Percentiles rank a stretch among this genome's conserved stretches.
Evolutionary conservation across 75 land plant species (phyloP).

Genomic region (Pinus albicaulis): DNA sequence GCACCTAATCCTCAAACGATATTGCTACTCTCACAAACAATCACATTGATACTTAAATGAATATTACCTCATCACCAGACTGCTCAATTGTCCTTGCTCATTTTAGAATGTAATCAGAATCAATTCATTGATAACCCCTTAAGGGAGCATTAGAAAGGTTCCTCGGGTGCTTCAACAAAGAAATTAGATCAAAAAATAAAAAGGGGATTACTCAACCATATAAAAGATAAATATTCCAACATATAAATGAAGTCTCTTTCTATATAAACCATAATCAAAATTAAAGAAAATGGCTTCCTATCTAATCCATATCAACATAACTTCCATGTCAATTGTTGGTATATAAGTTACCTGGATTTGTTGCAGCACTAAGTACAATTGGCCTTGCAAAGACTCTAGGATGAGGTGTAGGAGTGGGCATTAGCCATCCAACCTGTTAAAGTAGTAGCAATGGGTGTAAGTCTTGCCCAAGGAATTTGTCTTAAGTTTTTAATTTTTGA

Average conservation of each 20-base stretch:
- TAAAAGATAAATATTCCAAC: neutral
- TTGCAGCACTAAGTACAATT: constrained; percentile 56
- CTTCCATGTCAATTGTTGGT: too few relatives aligned
- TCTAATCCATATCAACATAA: neutral
- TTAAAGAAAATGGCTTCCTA: too few relatives aligned
- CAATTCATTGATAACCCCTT: constrained; percentile 66
- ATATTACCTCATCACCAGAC: constrained; percentile 2
- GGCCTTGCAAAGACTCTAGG: constrained; percentile 63
- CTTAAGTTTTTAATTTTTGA: neutral
- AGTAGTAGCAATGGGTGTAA: constrained; percentile 61
- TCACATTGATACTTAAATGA: neutral
- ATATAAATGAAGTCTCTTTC: neutral
- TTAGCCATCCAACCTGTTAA: constrained; percentile 91
- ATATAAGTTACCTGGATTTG: constrained; percentile 50
- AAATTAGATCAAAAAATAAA: constrained; percentile 18
- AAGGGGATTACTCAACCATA: neutral
- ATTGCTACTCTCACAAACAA: neutral
- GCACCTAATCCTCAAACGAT: neutral
- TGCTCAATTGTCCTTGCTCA: constrained; percentile 44
- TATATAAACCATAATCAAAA: neutral
- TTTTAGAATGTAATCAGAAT: constrained; percentile 70
- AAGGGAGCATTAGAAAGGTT: constrained; percentile 53
- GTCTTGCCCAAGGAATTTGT: neutral
- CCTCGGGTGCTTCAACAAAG: constrained; percentile 71
- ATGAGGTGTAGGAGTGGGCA: constrained; percentile 69